These are phyloP conservation scores for Schizochytrium sp. DNA, from an alignment of 108 stramenopile species.

Conservation along the genomic window DNA sequence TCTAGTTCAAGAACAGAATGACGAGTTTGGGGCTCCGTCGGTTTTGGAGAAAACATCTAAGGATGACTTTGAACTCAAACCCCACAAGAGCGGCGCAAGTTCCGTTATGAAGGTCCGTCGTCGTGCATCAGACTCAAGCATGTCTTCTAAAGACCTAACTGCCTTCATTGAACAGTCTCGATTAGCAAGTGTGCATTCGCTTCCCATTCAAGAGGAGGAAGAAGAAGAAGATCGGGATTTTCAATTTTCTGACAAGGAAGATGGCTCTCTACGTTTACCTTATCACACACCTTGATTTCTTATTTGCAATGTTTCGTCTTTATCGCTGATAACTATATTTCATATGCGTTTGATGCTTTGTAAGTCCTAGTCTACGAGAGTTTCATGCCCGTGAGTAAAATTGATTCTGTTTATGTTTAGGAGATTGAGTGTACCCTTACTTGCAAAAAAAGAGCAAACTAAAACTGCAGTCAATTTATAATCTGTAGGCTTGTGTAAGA, in stretches of 20 bases:
- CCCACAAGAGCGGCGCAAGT: too few species aligned
- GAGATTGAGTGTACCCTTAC: too few species aligned
- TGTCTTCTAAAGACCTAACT: too few species aligned
- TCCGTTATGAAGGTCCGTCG: neutral
- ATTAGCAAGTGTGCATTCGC: neutral
- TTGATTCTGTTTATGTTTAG: too few species aligned
- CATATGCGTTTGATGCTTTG: neutral
- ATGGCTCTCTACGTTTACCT: neutral
- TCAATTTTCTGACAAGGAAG: neutral
- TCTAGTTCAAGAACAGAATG: neutral
- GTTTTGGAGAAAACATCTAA: neutral
- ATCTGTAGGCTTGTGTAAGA: neutral
- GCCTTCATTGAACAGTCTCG: neutral
- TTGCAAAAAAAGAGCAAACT: neutral
- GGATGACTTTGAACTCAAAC: neutral
- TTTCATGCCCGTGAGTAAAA: too few species aligned
- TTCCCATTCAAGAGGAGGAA: neutral
- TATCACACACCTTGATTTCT: too few species aligned
- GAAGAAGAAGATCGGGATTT: neutral
- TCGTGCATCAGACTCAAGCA: neutral
- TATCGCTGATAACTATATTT: neutral
- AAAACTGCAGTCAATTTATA: neutral
- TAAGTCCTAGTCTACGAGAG: neutral
- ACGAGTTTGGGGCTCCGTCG: neutral
- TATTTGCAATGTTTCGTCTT: too few species aligned